These are phyloP conservation scores for Akanthomyces muscarius DNA, from an alignment of 2,329 filamentous ascomycete species.

Conservation along the genomic window DNA sequence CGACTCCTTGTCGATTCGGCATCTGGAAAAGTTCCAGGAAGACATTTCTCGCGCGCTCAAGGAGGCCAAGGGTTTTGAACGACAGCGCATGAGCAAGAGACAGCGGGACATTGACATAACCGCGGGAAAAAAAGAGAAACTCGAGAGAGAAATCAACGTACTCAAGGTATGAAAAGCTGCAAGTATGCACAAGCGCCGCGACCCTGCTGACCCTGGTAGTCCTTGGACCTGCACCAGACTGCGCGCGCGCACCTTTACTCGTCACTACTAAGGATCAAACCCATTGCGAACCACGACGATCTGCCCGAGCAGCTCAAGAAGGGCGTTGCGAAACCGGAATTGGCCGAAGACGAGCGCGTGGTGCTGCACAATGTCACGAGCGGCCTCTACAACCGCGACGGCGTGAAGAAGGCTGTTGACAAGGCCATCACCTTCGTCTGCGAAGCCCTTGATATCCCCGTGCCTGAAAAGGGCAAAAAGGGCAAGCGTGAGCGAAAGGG, in stretches of 20 bases:
- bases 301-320: conserved; percentile 46
- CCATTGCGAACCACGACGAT: conserved; percentile 46
- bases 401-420: conserved; percentile 47
- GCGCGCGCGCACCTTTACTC: conserved; percentile 54
- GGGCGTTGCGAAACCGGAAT: conserved; percentile 45
- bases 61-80: conserved; percentile 69
- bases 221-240: conserved; percentile 54
- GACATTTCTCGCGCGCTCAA: conserved; percentile 66
- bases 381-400: conserved; percentile 48
- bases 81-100: conserved; percentile 67
- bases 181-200: neutral
- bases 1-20: conserved; percentile 44
- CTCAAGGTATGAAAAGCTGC: conserved; percentile 42
- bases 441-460: conserved; percentile 42
- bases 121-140: conserved; percentile 50
- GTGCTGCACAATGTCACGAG: conserved; percentile 59
- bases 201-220: conserved; percentile 32
- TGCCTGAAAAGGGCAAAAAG: conserved; percentile 41
- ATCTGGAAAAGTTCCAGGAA: conserved; percentile 53
- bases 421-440: conserved; percentile 49
- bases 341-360: conserved; percentile 48
- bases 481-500: conserved; percentile 31
- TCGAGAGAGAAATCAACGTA: conserved; percentile 58
- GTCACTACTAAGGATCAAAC: conserved; percentile 51
- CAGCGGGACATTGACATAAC: conserved; percentile 44